Evolutionary conservation across 225 moss, liverwort and hornwort species (phyloP).

Genomic region (Takakia lepidozioides): DNA sequence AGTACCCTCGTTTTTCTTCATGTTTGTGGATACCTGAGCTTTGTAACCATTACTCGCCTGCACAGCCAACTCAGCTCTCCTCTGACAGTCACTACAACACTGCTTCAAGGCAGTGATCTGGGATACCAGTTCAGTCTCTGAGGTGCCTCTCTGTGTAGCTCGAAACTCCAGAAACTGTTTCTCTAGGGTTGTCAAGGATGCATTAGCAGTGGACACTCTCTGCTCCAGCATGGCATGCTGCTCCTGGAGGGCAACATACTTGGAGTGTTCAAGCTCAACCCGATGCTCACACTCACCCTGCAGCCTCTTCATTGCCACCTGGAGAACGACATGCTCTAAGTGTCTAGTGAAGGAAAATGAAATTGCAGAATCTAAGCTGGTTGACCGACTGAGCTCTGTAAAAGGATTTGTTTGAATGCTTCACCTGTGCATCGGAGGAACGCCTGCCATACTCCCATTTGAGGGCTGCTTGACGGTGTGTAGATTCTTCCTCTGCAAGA

Average conservation of each 20-base stretch:
- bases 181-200: neutral
- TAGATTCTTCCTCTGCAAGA: constrained; percentile 34
- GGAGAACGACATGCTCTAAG: too few relatives aligned
- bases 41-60: constrained; percentile 2
- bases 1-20: too few relatives aligned
- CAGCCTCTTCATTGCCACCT: constrained; percentile 7
- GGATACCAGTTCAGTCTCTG: constrained; percentile 1
- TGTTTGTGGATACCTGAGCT: constrained; percentile 4
- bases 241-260: constrained; percentile 2
- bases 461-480: constrained; percentile 36
- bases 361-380: too few relatives aligned
- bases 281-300: constrained; percentile 4
- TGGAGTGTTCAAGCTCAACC: constrained; percentile 4
- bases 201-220: neutral
- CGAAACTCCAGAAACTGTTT: constrained; percentile 5
- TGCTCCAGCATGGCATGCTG: constrained; percentile 2
- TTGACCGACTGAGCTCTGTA: too few relatives aligned
- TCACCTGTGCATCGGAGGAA: constrained; percentile 48
- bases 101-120: constrained; percentile 3
- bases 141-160: constrained; percentile 1
- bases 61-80: neutral
- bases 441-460: constrained; percentile 44
- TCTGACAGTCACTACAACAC: constrained; percentile 1
- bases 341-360: too few relatives aligned
- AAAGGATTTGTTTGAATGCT: too few relatives aligned